These are phyloP conservation scores for Mycena leptocephala DNA, from an alignment of 768 basidiomycete species.

Conservation along the genomic window DNA sequence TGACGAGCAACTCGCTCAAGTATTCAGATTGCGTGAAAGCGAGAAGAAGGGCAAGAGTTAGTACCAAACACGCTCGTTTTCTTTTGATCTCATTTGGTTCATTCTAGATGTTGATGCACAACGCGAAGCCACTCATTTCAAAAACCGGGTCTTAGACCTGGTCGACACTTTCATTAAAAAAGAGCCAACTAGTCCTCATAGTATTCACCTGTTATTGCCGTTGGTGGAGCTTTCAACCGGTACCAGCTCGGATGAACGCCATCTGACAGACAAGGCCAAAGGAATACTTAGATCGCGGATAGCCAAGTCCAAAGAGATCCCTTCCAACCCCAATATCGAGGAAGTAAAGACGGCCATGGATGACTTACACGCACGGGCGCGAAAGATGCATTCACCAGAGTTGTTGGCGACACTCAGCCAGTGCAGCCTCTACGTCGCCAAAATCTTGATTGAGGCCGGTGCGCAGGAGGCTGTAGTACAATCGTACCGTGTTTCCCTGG, in stretches of 20 bases:
- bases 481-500: conserved; percentile 77
- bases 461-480: conserved; percentile 62
- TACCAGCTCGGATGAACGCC: conserved; percentile 83
- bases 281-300: conserved; percentile 85
- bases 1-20: conserved; percentile 91
- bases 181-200: conserved; percentile 81
- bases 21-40: conserved; percentile 81
- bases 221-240: conserved; percentile 82
- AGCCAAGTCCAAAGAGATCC: conserved; percentile 81
- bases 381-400: conserved; percentile 75
- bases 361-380: conserved; percentile 81
- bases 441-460: conserved; percentile 61
- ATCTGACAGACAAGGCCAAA: conserved; percentile 90
- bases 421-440: conserved; percentile 80
- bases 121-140: conserved; percentile 95
- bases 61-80: conserved; percentile 26
- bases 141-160: conserved; percentile 96
- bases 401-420: conserved; percentile 76
- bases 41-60: conserved; percentile 81
- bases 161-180: conserved; percentile 88
- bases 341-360: conserved; percentile 65
- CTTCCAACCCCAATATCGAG: conserved; percentile 63
- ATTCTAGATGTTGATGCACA: conserved; percentile 75
- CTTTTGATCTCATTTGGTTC: neutral
- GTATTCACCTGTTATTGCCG: conserved; percentile 80